A percentile compares a stretch with the other conserved stretches of the same genome.
phyloP scores from a whole-genome alignment of 1,284 basidiomycete genomes.

The Coniferiporia sulphurascens region DNA sequence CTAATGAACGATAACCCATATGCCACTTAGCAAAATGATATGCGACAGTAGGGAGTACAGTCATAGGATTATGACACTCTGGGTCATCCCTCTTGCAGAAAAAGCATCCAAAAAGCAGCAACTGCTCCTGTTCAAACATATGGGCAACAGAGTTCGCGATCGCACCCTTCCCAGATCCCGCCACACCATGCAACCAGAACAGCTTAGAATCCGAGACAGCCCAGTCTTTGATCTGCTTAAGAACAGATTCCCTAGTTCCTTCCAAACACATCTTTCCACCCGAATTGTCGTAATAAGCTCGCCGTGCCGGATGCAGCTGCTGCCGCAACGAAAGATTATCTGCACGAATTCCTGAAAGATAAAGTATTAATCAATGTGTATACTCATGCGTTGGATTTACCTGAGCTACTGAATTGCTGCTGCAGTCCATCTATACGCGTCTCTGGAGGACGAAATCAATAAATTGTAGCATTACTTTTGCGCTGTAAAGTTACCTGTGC shows the following conservation, averaged over 20 bases:
- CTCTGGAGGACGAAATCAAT: too few relatives aligned
- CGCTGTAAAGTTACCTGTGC: neutral
- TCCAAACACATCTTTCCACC: neutral
- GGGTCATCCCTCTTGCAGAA: conserved; percentile 11
- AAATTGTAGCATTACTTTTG: too few relatives aligned
- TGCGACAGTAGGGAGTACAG: conserved; percentile 3
- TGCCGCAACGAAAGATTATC: neutral
- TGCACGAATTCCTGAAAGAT: neutral
- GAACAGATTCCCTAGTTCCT: neutral
- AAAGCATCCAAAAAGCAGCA: conserved; percentile 5
- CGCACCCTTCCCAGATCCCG: conserved; percentile 14
- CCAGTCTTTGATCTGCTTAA: neutral
- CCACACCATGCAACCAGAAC: conserved; percentile 1
- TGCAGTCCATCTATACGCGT: too few relatives aligned
- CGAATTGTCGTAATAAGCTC: too few relatives aligned
- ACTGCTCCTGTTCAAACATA: neutral
- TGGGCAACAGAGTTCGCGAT: conserved; percentile 3
- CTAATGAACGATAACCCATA: neutral
- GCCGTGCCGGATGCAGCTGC: too few relatives aligned
- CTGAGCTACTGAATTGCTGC: neutral
- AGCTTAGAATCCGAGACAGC: neutral
- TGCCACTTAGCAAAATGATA: conserved; percentile 5
- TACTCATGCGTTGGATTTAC: neutral
- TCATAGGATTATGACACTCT: neutral
- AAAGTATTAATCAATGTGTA: neutral